A percentile compares a stretch with the other conserved stretches of the same genome.
phyloP scores from a whole-genome alignment of 2,329 filamentous ascomycete genomes.

The Aspergillus uvarum region DNA sequence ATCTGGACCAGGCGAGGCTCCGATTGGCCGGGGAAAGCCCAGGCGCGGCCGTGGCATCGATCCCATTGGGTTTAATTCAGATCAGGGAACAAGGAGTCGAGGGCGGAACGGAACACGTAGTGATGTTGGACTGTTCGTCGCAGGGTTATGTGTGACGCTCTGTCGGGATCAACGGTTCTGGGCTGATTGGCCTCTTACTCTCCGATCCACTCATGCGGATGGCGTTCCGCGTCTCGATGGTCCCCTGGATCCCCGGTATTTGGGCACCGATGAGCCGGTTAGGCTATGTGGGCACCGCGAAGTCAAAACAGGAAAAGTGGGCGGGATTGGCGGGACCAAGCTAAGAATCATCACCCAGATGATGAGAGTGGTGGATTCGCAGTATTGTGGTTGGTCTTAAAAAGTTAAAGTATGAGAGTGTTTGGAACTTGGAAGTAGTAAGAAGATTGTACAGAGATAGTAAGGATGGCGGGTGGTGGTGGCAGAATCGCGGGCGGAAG shows the following conservation, averaged over 20 bases:
- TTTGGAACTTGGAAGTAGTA: too few species aligned
- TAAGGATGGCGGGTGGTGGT: not conserved
- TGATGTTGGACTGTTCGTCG: slow-evolving; percentile 1
- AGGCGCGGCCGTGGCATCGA: not conserved
- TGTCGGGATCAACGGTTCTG: slow-evolving; percentile 10
- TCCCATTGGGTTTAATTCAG: not conserved
- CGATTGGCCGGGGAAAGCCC: slow-evolving; percentile 4
- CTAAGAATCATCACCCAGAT: too few species aligned
- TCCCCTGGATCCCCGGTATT: slow-evolving; percentile 5
- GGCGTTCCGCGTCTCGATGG: slow-evolving; percentile 3
- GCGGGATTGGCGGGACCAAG: too few species aligned
- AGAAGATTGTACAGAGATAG: too few species aligned
- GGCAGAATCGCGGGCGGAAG: not conserved
- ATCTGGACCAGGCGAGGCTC: not conserved
- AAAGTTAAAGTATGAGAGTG: too few species aligned
- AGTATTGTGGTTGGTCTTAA: too few species aligned
- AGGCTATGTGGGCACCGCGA: slow-evolving; percentile 1
- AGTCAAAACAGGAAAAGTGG: not conserved
- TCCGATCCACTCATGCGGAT: slow-evolving; percentile 10
- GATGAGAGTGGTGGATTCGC: too few species aligned
- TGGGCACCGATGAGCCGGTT: slow-evolving; percentile 9
- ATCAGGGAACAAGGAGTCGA: not conserved
- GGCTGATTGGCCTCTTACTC: slow-evolving; percentile 9
- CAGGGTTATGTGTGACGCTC: slow-evolving; percentile 7
- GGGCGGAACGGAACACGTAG: slow-evolving; percentile 9